These are phyloP conservation scores for Solanum chacoense DNA, from an alignment of 305 asterid genomes.

Conservation along the genomic window DNA sequence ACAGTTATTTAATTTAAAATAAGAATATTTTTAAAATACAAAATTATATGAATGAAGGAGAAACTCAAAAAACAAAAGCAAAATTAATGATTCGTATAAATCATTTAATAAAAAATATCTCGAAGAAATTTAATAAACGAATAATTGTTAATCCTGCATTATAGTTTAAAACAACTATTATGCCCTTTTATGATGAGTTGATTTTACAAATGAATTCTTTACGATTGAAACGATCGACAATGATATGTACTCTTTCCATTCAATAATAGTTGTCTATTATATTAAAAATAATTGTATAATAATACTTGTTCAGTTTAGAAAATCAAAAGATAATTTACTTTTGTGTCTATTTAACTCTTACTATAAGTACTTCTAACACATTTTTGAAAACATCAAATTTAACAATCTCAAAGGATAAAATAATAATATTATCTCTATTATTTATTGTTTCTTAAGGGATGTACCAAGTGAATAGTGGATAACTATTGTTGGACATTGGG, in stretches of 20 bases:
- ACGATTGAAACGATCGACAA: not conserved
- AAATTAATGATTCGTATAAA: not conserved
- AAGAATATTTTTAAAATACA: not conserved
- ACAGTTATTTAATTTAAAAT: not conserved
- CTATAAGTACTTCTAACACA: not conserved
- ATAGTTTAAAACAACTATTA: not conserved
- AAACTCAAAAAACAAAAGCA: not conserved
- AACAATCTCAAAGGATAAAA: not conserved
- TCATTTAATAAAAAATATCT: not conserved
- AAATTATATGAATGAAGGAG: not conserved
- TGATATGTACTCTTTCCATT: not conserved
- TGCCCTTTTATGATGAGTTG: not conserved
- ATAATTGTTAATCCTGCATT: not conserved
- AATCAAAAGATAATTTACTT: no score
- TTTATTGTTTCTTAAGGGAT: no score
- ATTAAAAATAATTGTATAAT: no score
- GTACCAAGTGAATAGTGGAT: no score
- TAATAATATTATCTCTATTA: not conserved
- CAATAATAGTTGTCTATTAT: not conserved
- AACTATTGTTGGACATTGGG: no score
- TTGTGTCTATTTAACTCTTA: no score
- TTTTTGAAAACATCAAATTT: no score
- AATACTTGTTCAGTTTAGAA: no score
- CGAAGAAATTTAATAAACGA: not conserved
- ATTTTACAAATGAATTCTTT: not conserved